Evolutionary conservation across 2,329 filamentous ascomycete species (phyloP), one percentile per base, ranked within the genome.

Genomic region (Paracoccidioides brasiliensis): DNA sequence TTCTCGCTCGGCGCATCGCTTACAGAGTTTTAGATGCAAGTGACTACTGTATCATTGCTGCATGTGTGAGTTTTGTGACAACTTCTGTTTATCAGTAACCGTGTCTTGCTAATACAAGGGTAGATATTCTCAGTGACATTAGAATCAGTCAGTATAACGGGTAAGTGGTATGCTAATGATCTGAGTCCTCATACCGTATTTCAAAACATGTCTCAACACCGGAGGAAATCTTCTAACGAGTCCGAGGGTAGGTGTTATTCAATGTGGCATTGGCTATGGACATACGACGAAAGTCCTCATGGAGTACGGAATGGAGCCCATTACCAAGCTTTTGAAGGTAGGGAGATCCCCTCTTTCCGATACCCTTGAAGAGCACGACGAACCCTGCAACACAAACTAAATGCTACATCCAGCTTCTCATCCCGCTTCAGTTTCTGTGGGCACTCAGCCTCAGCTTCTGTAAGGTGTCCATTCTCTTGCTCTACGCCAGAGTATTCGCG

Each of bases 361-460:
- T 49, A 4, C 10, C 37, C n/a, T 52, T 4, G 7, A n/a, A 42
- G 35, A 33, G 28, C 1, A 49, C 9, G 4, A 22, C 4, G 6
- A 35, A 8, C 15, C 5, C 12, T 9, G 22, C 35, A 28, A 42
- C 9, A 22, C 50, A 15, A 52, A 52, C 35, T 15, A 22, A 22
- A 28, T 32, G 22, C 28, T 12, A 14, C n/a, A 52, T 58, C 14
- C 41, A 64, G 30, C 41, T 64, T 41, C 58, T 64, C 42, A 56
- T 65, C 50, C 60, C 63, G 4, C 55, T 64, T 28, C 62, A 65
- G 49, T 59, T 64, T 37, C 52, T 63, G 3, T 65, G 68, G 57
- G 65, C 62, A 9, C 53, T 59, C 5, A 64, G 62, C 46, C 55
- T 64, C 12, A 64, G 56, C 30, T 62, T 63, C 54, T 61, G 57